Conservation (phyloP, 768 basidiomycete species). For the Russula olivacea region DNA sequence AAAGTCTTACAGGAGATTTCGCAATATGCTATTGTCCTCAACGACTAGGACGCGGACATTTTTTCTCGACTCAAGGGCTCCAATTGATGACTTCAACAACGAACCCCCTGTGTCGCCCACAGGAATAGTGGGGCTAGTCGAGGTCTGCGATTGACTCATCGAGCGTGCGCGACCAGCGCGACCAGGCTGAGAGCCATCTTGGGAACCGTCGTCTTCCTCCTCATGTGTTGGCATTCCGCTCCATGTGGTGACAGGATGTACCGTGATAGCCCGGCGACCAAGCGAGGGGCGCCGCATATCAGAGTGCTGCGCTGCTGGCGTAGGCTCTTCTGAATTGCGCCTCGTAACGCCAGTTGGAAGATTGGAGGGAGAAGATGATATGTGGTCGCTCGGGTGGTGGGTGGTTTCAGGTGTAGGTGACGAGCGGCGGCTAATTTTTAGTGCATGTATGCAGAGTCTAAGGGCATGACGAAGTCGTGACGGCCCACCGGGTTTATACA, state of each 20-base stretch:
- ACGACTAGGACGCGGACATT: slow-evolving; percentile 71
- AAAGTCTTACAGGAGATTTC: slow-evolving; percentile 67
- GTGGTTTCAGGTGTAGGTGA: slow-evolving; percentile 28
- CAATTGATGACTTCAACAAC: slow-evolving; percentile 61
- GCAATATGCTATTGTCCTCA: slow-evolving; percentile 85
- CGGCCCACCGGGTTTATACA: slow-evolving; percentile 89
- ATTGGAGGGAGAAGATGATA: neutral
- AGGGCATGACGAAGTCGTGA: slow-evolving; percentile 61
- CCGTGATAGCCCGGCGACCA: slow-evolving; percentile 48
- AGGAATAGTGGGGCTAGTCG: slow-evolving; percentile 42
- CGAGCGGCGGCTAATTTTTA: slow-evolving; percentile 41
- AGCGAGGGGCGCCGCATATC: slow-evolving; percentile 44
- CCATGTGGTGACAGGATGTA: slow-evolving; percentile 39
- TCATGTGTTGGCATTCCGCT: slow-evolving; percentile 32
- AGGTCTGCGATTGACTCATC: slow-evolving; percentile 23
- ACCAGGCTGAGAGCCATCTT: slow-evolving; percentile 18
- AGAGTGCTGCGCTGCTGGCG: neutral
- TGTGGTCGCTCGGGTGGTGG: slow-evolving; percentile 2
- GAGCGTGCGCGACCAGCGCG: slow-evolving; percentile 19
- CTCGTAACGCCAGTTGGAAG: slow-evolving; percentile 27
- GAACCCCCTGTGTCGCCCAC: slow-evolving; percentile 56
- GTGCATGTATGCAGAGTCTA: slow-evolving; percentile 53
- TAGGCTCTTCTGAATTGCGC: slow-evolving; percentile 46
- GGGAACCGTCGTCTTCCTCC: slow-evolving; percentile 34
- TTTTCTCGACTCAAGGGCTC: slow-evolving; percentile 42